Base-by-base conservation (phyloP, 805 yeast genomes). In the Hanseniaspora taiwanica region DNA sequence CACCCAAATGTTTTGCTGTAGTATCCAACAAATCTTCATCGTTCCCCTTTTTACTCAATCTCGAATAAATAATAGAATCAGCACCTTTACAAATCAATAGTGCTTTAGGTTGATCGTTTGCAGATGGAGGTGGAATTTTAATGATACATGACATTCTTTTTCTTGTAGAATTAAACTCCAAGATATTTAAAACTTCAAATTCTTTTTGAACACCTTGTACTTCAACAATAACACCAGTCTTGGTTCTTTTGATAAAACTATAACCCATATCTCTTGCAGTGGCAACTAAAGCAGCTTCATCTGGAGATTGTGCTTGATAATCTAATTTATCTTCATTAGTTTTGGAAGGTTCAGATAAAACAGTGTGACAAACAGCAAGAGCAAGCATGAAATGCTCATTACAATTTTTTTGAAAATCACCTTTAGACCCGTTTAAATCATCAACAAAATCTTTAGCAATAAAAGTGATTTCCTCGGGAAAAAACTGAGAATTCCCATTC, bases 111-210 rank as follows among this genome's bases (percentile, higher is more conserved):
- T 71, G 69, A 18, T 64, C 74, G 33, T 63, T 32, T 65, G 65
- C 3, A 7, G 45, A 47, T 3, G 54, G 53, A 10, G 72, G 58
- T 1, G 86, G 86, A 32, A 82, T 65, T 55, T 79, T 80, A 29
- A 81, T 68, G 46, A 81, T 77, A 13, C 82, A 81, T 68, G 87
- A 78, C 93, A 81, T 81, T 68, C 93, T 76, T 63, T 81, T 81
- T 65, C 93, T 74, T 0, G 91, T 79, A 6, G 91, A 81, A 51
- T 82, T 82, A 60, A 82, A 82, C 52, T 81, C 91, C 46, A 82
- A 59, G 17, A 77, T 70, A 50, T 81, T 81, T 44, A 82, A 58
- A 24, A 82, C 65, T 53, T 80, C 83, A 54, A 74, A 81, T 48
- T 81, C 87, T 51, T 77, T 76, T 44, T 69, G 67, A 37, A 65